A percentile compares a stretch with the other conserved stretches of the same genome.
Conservation (phyloP, 148 eudicot genomes). For the Tetragonia tetragonoides region DNA sequence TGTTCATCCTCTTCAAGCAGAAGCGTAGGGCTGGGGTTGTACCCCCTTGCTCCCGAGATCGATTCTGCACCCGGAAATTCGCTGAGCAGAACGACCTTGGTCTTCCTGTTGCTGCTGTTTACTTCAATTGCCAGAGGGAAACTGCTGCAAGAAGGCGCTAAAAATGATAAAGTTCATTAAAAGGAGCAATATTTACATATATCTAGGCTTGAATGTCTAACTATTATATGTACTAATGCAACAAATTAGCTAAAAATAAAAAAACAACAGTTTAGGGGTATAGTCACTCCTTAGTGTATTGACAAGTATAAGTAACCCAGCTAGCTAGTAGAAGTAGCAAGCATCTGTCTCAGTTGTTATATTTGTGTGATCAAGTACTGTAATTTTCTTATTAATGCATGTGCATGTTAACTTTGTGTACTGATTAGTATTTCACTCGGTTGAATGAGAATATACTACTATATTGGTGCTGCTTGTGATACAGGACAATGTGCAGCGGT, state of each 20-base stretch:
- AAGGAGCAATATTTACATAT: neutral
- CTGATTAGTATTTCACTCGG: neutral
- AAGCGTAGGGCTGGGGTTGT: slow-evolving; percentile 38
- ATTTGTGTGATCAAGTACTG: neutral
- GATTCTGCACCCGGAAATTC: slow-evolving; percentile 56
- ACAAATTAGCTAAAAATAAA: neutral
- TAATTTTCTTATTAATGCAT: neutral
- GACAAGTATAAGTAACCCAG: neutral
- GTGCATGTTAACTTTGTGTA: neutral
- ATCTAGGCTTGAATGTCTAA: neutral
- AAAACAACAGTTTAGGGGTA: neutral
- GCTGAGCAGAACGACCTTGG: slow-evolving; percentile 55
- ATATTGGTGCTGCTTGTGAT: neutral
- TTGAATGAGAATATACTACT: neutral
- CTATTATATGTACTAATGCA: slow-evolving; percentile 5
- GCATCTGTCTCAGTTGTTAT: slow-evolving; percentile 6
- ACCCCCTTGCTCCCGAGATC: slow-evolving; percentile 50
- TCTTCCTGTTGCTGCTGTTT: slow-evolving; percentile 76
- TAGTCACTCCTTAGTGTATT: neutral
- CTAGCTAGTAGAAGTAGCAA: neutral
- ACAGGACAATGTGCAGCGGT: neutral
- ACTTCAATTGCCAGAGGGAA: slow-evolving; percentile 81
- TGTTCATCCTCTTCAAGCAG: slow-evolving; percentile 72
- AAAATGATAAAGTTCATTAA: neutral
- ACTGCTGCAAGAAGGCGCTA: slow-evolving; percentile 71